These are phyloP conservation scores for Neonectria hederae DNA, from an alignment of 2,329 filamentous ascomycete species.

Conservation along the genomic window DNA sequence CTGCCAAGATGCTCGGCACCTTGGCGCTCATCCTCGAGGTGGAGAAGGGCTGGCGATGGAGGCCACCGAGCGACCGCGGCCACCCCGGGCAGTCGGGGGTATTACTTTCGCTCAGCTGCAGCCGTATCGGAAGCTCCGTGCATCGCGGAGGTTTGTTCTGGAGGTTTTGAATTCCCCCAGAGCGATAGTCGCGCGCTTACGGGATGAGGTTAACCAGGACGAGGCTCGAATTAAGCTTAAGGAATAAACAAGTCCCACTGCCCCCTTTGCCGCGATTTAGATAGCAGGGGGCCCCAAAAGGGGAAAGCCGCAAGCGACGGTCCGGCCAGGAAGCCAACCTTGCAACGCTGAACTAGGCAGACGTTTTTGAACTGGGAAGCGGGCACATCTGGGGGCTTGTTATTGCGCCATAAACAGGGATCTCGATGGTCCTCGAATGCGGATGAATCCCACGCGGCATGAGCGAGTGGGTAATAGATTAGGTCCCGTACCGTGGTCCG, in stretches of 20 bases:
- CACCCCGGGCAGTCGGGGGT: conserved; percentile 1
- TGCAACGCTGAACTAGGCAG: background rate
- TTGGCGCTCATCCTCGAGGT: conserved; percentile 28
- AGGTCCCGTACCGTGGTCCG: background rate
- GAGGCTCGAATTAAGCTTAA: conserved; percentile 33
- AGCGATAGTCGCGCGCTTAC: background rate
- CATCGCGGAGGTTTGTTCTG: background rate
- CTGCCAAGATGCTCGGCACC: conserved; percentile 36
- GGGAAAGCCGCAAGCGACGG: background rate
- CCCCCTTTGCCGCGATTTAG: background rate
- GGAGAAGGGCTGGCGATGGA: conserved; percentile 12
- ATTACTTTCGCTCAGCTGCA: too few species aligned
- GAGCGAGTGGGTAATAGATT: background rate
- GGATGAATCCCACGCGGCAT: background rate
- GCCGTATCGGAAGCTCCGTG: background rate
- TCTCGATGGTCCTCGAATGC: conserved; percentile 12
- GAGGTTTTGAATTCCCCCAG: background rate
- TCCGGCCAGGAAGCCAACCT: background rate
- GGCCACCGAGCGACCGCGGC: background rate
- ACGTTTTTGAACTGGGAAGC: background rate
- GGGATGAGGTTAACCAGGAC: background rate
- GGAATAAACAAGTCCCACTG: conserved; percentile 6
- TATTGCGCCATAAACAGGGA: conserved; percentile 30
- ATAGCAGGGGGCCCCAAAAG: background rate
- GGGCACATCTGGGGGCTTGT: conserved; percentile 9